Evolutionary conservation across 2,329 filamentous ascomycete species (phyloP).

Genomic region (Diaporthe citriasiana): DNA sequence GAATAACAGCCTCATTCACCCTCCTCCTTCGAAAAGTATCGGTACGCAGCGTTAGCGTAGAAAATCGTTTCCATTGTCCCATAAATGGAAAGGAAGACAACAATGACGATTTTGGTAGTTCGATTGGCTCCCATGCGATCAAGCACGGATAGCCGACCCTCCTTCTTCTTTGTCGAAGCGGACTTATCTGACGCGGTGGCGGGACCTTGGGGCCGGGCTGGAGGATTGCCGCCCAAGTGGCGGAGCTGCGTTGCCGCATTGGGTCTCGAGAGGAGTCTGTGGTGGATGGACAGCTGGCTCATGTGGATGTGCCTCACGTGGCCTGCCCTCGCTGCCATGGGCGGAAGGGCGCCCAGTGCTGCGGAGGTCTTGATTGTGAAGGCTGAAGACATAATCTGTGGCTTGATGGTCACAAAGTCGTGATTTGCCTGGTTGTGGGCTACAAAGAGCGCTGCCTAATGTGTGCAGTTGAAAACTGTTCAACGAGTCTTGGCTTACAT

Average conservation of each 20-base stretch:
- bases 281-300: not conserved
- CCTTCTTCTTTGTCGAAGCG: not conserved
- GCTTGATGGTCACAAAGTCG: too few species aligned
- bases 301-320: not conserved
- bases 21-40: not conserved
- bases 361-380: not conserved
- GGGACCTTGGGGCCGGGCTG: not conserved
- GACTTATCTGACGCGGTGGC: not conserved
- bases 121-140: conserved; percentile 12
- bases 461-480: not conserved
- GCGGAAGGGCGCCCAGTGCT: not conserved
- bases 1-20: not conserved
- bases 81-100: conserved; percentile 15
- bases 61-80: conserved; percentile 1
- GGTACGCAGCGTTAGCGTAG: conserved; percentile 14
- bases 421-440: not conserved
- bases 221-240: not conserved
- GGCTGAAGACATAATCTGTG: not conserved
- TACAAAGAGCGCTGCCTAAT: not conserved
- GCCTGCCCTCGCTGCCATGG: not conserved
- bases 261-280: rapidly evolving
- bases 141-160: conserved; percentile 1
- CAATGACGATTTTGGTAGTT: conserved; percentile 4
- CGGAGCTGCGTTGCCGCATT: not conserved
- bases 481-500: too few species aligned